Evolutionary conservation across 2,329 filamentous ascomycete species (phyloP), one percentile per base, ranked within the genome.

Genomic region (Colletotrichum euphorbiae): DNA sequence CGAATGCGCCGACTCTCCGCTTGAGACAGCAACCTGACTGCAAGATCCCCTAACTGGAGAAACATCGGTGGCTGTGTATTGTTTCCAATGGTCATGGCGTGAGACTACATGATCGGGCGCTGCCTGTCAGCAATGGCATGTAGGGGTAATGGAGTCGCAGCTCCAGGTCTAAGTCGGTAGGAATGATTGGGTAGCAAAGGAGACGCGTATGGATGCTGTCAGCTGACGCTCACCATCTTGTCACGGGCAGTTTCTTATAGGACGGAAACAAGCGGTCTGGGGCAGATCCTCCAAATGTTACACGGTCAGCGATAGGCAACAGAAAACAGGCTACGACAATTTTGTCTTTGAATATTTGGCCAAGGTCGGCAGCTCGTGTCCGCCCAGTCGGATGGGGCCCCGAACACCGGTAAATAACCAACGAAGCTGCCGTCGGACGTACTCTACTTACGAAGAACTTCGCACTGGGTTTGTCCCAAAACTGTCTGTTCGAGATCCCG

Each of bases 401-500:
- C 12, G 24, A 28, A 9, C 46, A 17, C n/a, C 19, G 13, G 28
- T 15, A 8, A 12, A 33, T 19, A 51, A 12, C 33, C 42, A 21
- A 28, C 36, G 40, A 65, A 43, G 33, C 50, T 65, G 60, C 46
- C 61, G 48, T 33, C 54, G 55, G 40, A 38, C 45, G n/a, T 58
- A 15, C 9, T 28, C 15, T 24, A n/a, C 43, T 19, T 40, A 54
- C 19, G 31, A 58, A 9, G 38, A 8, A 8, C 33, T 51, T 45
- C 17, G 52, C 24, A 36, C 42, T 59, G 33, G 42, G 33, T 40
- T 54, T 51, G 66, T 59, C 56, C 65, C 55, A 66, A 66, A 54
- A 50, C 31, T 36, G 48, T 66, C 61, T 69, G 66, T 69, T 59
- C 54, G 54, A 69, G 62, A 58, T 66, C 48, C 42, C 40, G 54